Evolutionary conservation across 352 stramenopile species (phyloP), one percentile per base, ranked within the genome.

Genomic region (Phytopythium ostracodes): DNA sequence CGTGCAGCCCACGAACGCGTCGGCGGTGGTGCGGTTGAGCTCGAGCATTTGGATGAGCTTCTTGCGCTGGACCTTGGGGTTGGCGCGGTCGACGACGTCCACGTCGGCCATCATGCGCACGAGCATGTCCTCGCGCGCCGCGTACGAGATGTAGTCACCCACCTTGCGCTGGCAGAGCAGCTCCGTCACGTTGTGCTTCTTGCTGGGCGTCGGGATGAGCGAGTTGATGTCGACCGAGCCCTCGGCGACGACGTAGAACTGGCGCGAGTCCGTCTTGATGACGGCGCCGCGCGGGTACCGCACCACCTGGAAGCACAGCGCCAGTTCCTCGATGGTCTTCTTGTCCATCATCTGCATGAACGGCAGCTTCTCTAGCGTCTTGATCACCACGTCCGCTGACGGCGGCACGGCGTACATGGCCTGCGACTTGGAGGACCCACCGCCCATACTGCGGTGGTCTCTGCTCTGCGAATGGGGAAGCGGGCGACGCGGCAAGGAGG

Each of bases 281-380:
- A 60, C 22, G 0, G 76, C 72, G 4, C 76, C 79, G 38, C 73
- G 73, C 8, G 72, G 5, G 56, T 83, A 88, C 54, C 66, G 75
- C 17, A 79, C 57, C 24, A 76, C 63, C 6, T 78, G 67, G 60
- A 91, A 91, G 73, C 79, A 91, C n/a, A 63, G 53, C 6, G 77
- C 76, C 27, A 91, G 65, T 42, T 89, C 79, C 17, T 73, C 59
- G 25, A 85, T 58, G 52, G 76, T 67, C 33, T 72, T 73, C 2
- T 74, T 70, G 66, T 88, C 75, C 69, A 91, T 76, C 62, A 89
- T 79, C 60, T 83, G 76, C 67, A 87, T 84, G 63, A 88, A 89
- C 27, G 79, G 77, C 40, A 78, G 64, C 56, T 79, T 82, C 57
- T 79, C 75, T 22, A 89, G 70, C 52, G 72, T 75, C 31, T 79